A percentile compares a stretch with the other conserved stretches of the same genome.
Evolutionary conservation across 768 basidiomycete genomes (phyloP).

Genomic region (Serendipita sp.): DNA sequence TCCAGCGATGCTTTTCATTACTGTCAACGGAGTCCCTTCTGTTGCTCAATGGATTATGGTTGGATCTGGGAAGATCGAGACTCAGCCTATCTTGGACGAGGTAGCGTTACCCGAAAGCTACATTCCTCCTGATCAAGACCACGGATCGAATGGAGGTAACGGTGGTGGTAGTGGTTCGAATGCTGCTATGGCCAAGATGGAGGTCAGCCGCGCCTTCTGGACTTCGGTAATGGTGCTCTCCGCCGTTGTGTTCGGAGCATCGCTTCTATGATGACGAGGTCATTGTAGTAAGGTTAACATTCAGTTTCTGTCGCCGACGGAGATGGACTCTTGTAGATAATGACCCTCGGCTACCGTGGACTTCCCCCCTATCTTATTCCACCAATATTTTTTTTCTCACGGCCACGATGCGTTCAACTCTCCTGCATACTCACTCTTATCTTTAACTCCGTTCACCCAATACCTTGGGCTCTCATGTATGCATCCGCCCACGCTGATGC

Average conservation of each 20-base stretch:
- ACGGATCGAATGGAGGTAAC: not conserved
- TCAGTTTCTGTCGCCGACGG: too few species aligned
- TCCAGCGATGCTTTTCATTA: constrained; percentile 69
- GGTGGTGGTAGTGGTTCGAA: not conserved
- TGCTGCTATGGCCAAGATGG: not conserved
- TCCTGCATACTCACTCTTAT: too few species aligned
- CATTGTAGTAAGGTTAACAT: not conserved
- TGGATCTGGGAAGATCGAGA: constrained; percentile 63
- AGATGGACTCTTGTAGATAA: too few species aligned
- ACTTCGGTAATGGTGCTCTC: not conserved
- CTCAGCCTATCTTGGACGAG: constrained; percentile 37
- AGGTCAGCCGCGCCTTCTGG: not conserved
- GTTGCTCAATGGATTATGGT: constrained; percentile 63
- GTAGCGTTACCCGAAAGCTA: constrained; percentile 29
- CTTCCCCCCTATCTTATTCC: too few species aligned
- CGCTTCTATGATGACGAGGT: not conserved
- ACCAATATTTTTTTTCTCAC: too few species aligned
- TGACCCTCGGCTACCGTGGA: too few species aligned
- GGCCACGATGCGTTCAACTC: too few species aligned
- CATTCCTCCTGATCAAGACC: not conserved
- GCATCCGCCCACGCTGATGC: too few species aligned
- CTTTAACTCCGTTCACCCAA: too few species aligned
- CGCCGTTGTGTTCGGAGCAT: not conserved
- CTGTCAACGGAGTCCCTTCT: constrained; percentile 70
- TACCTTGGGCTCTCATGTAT: too few species aligned